phyloP scores from a whole-genome alignment of 148 eudicot species.

The Nyssa sinensis region DNA sequence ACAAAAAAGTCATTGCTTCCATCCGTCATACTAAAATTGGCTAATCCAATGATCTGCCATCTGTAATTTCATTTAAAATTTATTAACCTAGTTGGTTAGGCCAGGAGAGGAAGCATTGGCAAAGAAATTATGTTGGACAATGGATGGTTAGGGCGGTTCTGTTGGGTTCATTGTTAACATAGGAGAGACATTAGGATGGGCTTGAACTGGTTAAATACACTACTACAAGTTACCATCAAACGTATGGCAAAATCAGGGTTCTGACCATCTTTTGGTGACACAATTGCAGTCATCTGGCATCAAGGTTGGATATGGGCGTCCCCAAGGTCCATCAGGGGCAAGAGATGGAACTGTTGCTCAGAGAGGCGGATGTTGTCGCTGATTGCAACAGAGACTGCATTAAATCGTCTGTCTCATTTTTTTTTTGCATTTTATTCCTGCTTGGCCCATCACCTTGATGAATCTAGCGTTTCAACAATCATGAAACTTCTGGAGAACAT shows the following conservation, averaged over 20 bases:
- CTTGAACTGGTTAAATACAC: no score
- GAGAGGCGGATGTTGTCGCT: slow-evolving; percentile 64
- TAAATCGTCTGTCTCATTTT: not conserved
- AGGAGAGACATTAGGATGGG: no score
- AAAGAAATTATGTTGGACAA: no score
- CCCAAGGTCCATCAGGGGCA: slow-evolving; percentile 46
- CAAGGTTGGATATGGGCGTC: slow-evolving; percentile 59
- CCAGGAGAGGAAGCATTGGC: no score
- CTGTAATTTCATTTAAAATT: no score
- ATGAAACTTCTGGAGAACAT: not conserved
- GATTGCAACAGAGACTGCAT: slow-evolving; percentile 18
- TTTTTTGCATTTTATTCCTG: not conserved
- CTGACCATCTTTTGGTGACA: not conserved
- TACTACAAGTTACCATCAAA: no score
- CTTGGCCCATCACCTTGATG: not conserved
- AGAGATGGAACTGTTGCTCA: slow-evolving; percentile 62
- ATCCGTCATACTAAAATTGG: no score
- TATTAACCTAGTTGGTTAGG: no score
- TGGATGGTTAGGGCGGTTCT: not conserved
- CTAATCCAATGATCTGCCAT: no score
- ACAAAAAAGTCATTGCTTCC: not conserved
- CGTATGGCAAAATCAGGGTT: no score
- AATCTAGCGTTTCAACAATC: not conserved
- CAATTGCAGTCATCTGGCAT: slow-evolving; percentile 64
- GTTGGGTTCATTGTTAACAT: not conserved